phyloP scores from a whole-genome alignment of 305 asterid genomes.

The Solanum chacoense region DNA sequence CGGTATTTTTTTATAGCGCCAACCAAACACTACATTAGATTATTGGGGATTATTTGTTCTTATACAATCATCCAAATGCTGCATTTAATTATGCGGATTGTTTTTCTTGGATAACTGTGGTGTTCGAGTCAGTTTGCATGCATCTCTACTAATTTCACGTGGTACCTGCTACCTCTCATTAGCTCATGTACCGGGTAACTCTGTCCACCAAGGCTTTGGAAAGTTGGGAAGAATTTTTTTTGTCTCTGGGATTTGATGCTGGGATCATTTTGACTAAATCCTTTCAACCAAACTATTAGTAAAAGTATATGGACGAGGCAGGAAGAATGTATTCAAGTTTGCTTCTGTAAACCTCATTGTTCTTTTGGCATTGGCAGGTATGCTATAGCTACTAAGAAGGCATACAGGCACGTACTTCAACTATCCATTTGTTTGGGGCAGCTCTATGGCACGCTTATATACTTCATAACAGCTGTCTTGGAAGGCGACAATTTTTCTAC shows the following conservation, averaged over 20 bases:
- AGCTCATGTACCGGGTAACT: neutral
- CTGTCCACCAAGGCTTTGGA: neutral
- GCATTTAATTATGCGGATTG: neutral
- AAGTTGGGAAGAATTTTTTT: neutral
- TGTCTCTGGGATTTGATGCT: neutral
- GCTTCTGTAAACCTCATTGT: neutral
- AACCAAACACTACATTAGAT: neutral
- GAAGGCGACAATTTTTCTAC: slow-evolving; percentile 87
- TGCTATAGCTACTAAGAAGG: slow-evolving; percentile 63
- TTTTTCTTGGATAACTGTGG: neutral
- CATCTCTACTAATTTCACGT: neutral
- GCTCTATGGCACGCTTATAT: slow-evolving; percentile 67
- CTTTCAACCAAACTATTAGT: neutral
- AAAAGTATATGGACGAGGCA: neutral
- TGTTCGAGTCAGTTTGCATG: neutral
- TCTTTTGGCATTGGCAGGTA: slow-evolving; percentile 32
- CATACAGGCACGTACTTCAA: slow-evolving; percentile 59
- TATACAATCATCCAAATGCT: neutral
- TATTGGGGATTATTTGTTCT: neutral
- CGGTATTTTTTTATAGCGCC: neutral
- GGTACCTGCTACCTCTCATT: neutral
- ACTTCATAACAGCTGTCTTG: slow-evolving; percentile 54
- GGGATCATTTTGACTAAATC: neutral
- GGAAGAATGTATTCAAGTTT: neutral
- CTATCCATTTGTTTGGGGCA: slow-evolving; percentile 72